phyloP scores from a whole-genome alignment of 768 basidiomycete genomes.

The Amanita pseudoporphyria region DNA sequence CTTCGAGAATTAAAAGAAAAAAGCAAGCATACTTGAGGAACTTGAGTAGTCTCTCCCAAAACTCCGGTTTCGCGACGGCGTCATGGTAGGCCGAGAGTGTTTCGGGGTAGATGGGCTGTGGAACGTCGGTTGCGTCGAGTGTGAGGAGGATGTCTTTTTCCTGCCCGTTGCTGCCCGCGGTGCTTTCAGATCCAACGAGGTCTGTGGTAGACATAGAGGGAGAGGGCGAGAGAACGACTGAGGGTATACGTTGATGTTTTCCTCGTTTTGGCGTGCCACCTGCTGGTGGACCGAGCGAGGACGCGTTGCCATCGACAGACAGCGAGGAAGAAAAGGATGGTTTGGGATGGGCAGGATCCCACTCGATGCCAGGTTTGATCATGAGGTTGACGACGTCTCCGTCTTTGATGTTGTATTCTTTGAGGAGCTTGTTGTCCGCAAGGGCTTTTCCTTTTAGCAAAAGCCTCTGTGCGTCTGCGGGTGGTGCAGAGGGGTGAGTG shows the following conservation, averaged over 20 bases:
- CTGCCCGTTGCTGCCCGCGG: constrained; percentile 14
- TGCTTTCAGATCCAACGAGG: not conserved
- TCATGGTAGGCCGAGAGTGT: constrained; percentile 49
- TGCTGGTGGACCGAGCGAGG: constrained; percentile 16
- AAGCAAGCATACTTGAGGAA: constrained; percentile 48
- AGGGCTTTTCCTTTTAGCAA: constrained; percentile 93
- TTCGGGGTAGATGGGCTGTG: constrained; percentile 32
- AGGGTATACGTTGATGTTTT: constrained; percentile 61
- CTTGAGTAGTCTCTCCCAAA: constrained; percentile 63
- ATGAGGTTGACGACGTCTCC: constrained; percentile 81
- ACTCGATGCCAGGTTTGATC: constrained; percentile 66
- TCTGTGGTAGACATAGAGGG: constrained; percentile 39
- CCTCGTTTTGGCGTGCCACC: constrained; percentile 18
- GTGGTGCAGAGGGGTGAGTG: constrained; percentile 57
- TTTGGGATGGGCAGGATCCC: constrained; percentile 40
- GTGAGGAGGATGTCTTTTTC: constrained; percentile 62
- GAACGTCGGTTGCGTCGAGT: constrained; percentile 42
- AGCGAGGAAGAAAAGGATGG: constrained; percentile 16
- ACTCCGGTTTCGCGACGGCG: constrained; percentile 65
- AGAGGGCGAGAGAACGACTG: constrained; percentile 70
- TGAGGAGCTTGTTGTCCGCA: constrained; percentile 78
- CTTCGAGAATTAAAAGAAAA: not conserved
- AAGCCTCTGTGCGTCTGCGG: constrained; percentile 73
- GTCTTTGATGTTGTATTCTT: constrained; percentile 80
- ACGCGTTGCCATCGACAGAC: constrained; percentile 17